Conservation (phyloP, 2,329 filamentous ascomycete genomes). For the Stenocarpella maydis region DNA sequence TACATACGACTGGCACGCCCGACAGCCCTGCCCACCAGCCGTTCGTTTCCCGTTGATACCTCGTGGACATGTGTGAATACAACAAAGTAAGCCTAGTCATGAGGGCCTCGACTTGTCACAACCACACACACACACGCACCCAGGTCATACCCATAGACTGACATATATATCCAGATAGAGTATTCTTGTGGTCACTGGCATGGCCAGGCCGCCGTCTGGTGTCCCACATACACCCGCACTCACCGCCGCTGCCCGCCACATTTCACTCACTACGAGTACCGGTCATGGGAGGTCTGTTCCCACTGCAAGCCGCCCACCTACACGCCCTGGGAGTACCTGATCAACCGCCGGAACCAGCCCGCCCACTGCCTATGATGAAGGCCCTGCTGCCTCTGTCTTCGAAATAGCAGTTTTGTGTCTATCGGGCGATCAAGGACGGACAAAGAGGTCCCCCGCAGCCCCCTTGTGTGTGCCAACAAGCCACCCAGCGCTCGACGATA, state of each 20-base stretch:
- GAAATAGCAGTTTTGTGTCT: background rate
- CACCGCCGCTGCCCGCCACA: conserved; percentile 52
- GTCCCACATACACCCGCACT: conserved; percentile 54
- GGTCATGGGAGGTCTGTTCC: conserved; percentile 55
- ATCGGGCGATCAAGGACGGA: background rate
- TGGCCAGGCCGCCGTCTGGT: conserved; percentile 54
- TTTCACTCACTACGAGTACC: conserved; percentile 56
- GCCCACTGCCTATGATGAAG: conserved; percentile 35
- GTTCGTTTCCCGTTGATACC: background rate
- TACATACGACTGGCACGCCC: background rate
- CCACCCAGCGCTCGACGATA: background rate
- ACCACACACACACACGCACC: too few relatives aligned
- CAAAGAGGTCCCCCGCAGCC: background rate
- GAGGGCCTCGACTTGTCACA: too few relatives aligned
- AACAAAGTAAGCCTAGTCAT: conserved; percentile 31
- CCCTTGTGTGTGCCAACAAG: background rate
- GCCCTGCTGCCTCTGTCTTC: background rate
- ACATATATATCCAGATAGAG: conserved; percentile 49
- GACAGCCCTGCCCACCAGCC: background rate
- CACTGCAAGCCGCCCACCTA: conserved; percentile 49
- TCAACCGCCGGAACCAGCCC: conserved; percentile 45
- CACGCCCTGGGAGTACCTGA: conserved; percentile 48
- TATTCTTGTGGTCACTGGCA: conserved; percentile 63
- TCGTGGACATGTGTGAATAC: conserved; percentile 34
- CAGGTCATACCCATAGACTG: background rate